Base-by-base conservation (phyloP, 805 yeast genomes). In the Kregervanrija delftensis region DNA sequence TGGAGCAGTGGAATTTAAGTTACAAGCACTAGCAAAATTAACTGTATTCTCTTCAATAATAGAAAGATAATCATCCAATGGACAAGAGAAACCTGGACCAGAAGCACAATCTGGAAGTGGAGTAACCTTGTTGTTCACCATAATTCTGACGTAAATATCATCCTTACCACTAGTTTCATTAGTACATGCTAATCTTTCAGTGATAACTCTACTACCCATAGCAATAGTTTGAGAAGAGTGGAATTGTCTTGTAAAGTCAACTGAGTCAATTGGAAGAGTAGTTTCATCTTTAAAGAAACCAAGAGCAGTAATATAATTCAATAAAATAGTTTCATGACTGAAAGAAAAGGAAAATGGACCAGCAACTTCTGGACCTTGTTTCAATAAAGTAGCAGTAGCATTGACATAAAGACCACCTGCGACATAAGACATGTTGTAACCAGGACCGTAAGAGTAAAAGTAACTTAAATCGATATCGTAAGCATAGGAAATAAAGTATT, bases 251-350 rank as follows among this genome's bases (percentile, higher is more conserved):
- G 63, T 62, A 57, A 72, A 72, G 8, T 58, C 61, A 38, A 75
- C 66, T 43, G 64, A 63, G 50, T 66, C 68, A 11, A 69, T 54
- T 4, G 81, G 73, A 37, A 79, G 66, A 30, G 68, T 66, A 3
- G 52, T 43, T 10, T 46, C 52, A 5, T 71, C 65, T 50, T 64
- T 61, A 46, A 69, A 46, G 52, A 84, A 58, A n/a, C 85, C 87
- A 41, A 83, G 61, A 3, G 88, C 83, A 15, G 86, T 63, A 49
- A 79, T 63, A 52, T 72, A 77, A 17, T 78, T 64, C 49, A 76
- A 66, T 32, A 84, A 63, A 49, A 80, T 81, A 41, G 79, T 72
- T 58, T 85, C 93, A 57, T 85, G 93, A 14, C 85, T 69, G 66
- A 84, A 83, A 48, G 81, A 79, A 48, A 82, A 66, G 67, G 81